Percentiles rank a stretch among this genome's conserved stretches.
phyloP scores from a whole-genome alignment of 169 alveolate genomes.

The Cryptosporidium felis region DNA sequence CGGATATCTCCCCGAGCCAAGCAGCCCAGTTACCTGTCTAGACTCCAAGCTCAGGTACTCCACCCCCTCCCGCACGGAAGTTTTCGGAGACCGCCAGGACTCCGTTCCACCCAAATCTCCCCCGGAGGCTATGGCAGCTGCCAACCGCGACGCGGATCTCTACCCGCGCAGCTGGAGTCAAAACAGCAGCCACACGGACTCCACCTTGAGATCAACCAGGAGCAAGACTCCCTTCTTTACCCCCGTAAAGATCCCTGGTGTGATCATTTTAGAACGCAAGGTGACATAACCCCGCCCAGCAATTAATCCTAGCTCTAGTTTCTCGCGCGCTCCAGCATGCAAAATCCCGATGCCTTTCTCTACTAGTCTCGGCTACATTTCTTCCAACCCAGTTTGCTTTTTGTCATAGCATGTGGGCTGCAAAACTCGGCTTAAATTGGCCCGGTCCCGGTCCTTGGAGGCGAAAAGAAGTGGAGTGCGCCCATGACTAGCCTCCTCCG shows the following conservation, averaged over 20 bases:
- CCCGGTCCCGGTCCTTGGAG: too few relatives aligned
- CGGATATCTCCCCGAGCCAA: constrained; percentile 18
- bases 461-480: too few relatives aligned
- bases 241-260: constrained; percentile 65
- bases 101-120: not conserved
- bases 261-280: constrained; percentile 55
- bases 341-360: too few relatives aligned
- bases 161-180: constrained; percentile 11
- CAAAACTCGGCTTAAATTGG: too few relatives aligned
- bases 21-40: constrained; percentile 8
- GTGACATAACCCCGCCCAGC: too few relatives aligned
- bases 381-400: too few relatives aligned
- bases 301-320: too few relatives aligned
- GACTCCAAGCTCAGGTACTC: constrained; percentile 7
- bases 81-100: not conserved
- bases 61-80: not conserved
- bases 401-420: too few relatives aligned
- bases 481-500: not conserved
- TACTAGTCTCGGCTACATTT: too few relatives aligned
- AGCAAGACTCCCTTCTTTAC: constrained; percentile 58
- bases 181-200: not conserved
- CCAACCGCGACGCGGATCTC: not conserved
- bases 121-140: not conserved
- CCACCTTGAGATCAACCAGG: not conserved
- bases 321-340: too few relatives aligned